Evolutionary conservation across 108 stramenopile genomes (phyloP), one percentile per base, ranked within the genome.

Genomic region (Fragilariopsis cylindrus): DNA sequence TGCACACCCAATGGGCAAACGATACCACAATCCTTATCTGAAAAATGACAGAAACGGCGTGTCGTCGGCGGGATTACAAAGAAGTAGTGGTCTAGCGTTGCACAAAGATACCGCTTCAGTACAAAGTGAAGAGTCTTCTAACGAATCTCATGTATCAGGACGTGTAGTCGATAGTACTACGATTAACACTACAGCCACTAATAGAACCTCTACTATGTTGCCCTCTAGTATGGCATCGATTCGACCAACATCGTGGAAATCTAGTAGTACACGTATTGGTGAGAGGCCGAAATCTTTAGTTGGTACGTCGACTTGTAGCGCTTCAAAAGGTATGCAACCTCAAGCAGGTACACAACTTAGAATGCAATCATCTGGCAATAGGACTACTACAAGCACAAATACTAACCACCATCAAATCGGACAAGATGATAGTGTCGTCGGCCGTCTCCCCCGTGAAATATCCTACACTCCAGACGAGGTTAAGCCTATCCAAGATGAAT

Each of bases 401-500:
- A 40, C 63, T 45, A 65, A 7, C 63, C 65, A 66, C 12, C 65
- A 46, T 47, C 65, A 15, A 4, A 44, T 18, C 48, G 7, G 49
- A 5, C 12, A 19, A n/a, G 21, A 3, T 18, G 67, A 68, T 3
- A 13, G 11, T 5, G 4, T 5, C 0, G 12, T 13, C 39, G 56
- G 48, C 11, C 12, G 11, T 18, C 65, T 86, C 5, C 85, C 85
- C 41, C 30, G 9, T 39, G 79, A 82, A 49, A 43, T 86, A 18
- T 18, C 15, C 4, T 86, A 74, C 53, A 30, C 56, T 15, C 70
- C 66, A 2, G 44, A 74, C 4, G 13, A 40, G n/a, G 55, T 77
- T 16, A 56, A 74, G 43, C 81, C 85, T 11, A 64, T 78, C 45
- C 46, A 76, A 18, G 85, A 86, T 57, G 76, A 65, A 65, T 68